Conservation (phyloP, 2,329 filamentous ascomycete species). For the Neospermospora avenae region DNA sequence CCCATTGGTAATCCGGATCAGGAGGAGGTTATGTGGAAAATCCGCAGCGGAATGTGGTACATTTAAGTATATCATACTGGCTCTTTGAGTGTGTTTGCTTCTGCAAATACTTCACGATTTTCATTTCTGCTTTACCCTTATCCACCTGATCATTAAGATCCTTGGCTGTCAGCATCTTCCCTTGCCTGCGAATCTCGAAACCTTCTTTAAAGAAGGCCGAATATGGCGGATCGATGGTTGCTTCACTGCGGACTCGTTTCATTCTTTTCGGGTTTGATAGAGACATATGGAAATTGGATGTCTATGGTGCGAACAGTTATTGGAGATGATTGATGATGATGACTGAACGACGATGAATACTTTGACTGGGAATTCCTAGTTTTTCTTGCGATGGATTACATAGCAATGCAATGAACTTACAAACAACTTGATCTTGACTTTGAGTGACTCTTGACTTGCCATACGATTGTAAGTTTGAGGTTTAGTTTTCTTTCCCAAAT, state of each 20-base stretch:
- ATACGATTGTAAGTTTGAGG: no score
- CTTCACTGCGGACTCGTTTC: slow-evolving; percentile 16
- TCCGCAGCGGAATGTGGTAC: slow-evolving; percentile 36
- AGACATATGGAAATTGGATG: slow-evolving; percentile 7
- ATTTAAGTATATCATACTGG: slow-evolving; percentile 24
- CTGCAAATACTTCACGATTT: slow-evolving; percentile 22
- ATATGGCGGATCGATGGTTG: slow-evolving; percentile 10
- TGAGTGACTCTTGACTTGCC: not conserved
- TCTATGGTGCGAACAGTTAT: not conserved
- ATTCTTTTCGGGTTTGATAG: slow-evolving; percentile 17
- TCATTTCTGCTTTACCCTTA: slow-evolving; percentile 8
- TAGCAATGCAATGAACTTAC: not conserved
- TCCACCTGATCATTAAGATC: slow-evolving; percentile 16
- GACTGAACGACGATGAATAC: not conserved
- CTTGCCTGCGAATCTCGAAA: slow-evolving; percentile 7
- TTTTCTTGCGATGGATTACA: not conserved
- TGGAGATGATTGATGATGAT: slow-evolving; percentile 7
- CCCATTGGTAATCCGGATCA: slow-evolving; percentile 27
- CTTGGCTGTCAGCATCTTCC: slow-evolving; percentile 11
- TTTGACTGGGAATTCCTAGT: not conserved
- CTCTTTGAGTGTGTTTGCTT: slow-evolving; percentile 12
- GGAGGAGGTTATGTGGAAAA: slow-evolving; percentile 12
- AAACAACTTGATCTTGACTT: not conserved
- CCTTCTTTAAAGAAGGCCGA: slow-evolving; percentile 1
- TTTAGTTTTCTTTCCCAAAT: no score